Percentiles rank a stretch among this genome's conserved stretches.
phyloP scores from a whole-genome alignment of 805 yeast species.

The Candida silvatica region DNA sequence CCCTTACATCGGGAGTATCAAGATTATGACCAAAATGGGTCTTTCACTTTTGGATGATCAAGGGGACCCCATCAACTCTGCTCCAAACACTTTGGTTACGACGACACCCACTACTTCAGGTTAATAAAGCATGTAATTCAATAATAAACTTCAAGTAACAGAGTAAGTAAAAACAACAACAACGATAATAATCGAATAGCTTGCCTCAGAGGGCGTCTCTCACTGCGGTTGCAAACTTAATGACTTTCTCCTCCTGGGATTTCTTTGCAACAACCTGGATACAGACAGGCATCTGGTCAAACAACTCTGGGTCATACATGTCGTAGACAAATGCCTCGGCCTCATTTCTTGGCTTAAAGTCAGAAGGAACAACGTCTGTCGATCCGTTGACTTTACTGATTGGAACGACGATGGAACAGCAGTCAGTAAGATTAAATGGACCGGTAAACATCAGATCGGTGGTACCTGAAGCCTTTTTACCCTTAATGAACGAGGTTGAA shows the following conservation, averaged over 20 bases:
- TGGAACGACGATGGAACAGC: constrained; percentile 43
- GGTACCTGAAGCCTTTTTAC: constrained; percentile 20
- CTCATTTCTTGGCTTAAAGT: constrained; percentile 26
- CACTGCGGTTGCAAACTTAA: too few relatives aligned
- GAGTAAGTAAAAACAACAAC: too few relatives aligned
- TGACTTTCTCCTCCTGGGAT: constrained; percentile 59
- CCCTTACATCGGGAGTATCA: constrained; percentile 13
- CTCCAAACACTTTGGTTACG: too few relatives aligned
- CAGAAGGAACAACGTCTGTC: constrained; percentile 25
- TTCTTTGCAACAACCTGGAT: constrained; percentile 58
- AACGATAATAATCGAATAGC: too few relatives aligned
- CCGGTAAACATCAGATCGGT: constrained; percentile 32
- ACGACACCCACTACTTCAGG: too few relatives aligned
- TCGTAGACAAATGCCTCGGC: constrained; percentile 35
- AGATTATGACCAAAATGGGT: constrained; percentile 10
- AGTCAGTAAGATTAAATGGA: constrained; percentile 44
- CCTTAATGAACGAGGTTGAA: constrained; percentile 28
- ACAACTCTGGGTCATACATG: constrained; percentile 36
- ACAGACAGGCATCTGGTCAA: constrained; percentile 54
- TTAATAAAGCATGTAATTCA: too few relatives aligned
- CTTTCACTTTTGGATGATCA: background rate
- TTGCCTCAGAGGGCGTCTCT: too few relatives aligned
- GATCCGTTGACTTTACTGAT: constrained; percentile 43
- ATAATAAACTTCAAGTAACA: too few relatives aligned
- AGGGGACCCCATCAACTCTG: too few relatives aligned